Evolutionary conservation across 495 filamentous ascomycete genomes (phyloP).

Genomic region (Neurospora sp.): DNA sequence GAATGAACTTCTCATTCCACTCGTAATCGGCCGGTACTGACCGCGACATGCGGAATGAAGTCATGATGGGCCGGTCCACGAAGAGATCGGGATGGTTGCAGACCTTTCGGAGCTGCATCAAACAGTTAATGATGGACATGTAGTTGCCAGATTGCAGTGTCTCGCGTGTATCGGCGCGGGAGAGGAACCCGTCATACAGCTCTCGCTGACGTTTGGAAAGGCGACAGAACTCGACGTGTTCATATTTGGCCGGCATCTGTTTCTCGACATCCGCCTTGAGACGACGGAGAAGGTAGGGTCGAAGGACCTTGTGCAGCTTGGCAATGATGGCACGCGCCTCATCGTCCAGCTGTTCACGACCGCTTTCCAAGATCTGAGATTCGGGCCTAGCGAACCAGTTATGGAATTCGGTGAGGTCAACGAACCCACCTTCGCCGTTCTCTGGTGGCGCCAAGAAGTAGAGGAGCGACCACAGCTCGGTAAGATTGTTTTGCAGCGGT

Average conservation of each 20-base stretch:
- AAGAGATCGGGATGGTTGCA: constrained; percentile 99
- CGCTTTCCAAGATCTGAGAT: constrained; percentile 90
- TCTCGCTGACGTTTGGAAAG: constrained; percentile 91
- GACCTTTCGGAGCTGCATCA: constrained; percentile 96
- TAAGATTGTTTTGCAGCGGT: constrained; percentile 92
- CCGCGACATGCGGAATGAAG: constrained; percentile 84
- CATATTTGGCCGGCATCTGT: constrained; percentile 97
- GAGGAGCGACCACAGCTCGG: constrained; percentile 91
- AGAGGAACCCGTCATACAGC: constrained; percentile 94
- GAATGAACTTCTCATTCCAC: constrained; percentile 62
- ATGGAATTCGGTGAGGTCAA: constrained; percentile 82
- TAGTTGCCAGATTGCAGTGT: constrained; percentile 93
- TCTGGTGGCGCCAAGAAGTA: constrained; percentile 94
- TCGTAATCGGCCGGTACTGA: constrained; percentile 73
- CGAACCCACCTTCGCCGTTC: constrained; percentile 77
- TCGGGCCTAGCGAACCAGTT: constrained; percentile 89
- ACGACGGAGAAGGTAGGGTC: constrained; percentile 84
- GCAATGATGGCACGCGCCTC: constrained; percentile 80
- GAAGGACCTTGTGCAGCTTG: constrained; percentile 85
- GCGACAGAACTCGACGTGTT: constrained; percentile 90
- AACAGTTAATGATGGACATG: constrained; percentile 92
- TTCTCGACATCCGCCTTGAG: constrained; percentile 98
- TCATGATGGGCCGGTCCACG: constrained; percentile 95
- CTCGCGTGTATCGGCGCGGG: constrained; percentile 79
- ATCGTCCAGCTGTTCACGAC: constrained; percentile 84